These are phyloP conservation scores for Xylaria multiplex DNA, from an alignment of 2,329 filamentous ascomycete genomes.

Conservation along the genomic window DNA sequence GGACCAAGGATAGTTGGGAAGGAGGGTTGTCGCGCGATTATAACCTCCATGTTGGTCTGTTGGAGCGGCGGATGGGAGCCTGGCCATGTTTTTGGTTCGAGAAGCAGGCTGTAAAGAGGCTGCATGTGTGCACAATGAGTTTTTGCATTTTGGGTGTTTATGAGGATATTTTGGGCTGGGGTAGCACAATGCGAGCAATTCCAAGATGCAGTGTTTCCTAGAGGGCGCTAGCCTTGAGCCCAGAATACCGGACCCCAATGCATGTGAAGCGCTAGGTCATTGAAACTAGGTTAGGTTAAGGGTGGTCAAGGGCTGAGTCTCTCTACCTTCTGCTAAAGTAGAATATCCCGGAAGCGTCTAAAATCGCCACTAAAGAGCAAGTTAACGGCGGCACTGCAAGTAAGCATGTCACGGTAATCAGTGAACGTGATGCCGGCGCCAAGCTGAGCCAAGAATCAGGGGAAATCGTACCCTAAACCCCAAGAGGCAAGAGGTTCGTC, in stretches of 20 bases:
- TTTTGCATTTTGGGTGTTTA: not conserved
- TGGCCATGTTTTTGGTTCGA: not conserved
- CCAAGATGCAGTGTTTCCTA: conserved; percentile 5
- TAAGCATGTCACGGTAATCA: conserved; percentile 20
- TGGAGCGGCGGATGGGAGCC: not conserved
- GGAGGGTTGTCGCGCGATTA: conserved; percentile 5
- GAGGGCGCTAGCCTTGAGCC: conserved; percentile 4
- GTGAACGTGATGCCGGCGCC: conserved; percentile 24
- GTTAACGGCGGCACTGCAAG: not conserved
- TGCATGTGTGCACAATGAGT: not conserved
- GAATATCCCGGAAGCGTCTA: not conserved
- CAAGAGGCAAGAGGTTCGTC: conserved; percentile 35
- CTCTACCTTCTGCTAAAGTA: not conserved
- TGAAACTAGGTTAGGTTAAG: not conserved
- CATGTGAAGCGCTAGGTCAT: conserved; percentile 16
- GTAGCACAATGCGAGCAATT: conserved; percentile 14
- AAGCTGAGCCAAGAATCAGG: conserved; percentile 33
- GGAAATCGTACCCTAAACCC: conserved; percentile 24
- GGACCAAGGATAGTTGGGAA: conserved; percentile 2
- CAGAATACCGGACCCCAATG: conserved; percentile 21
- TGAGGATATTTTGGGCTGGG: conserved; percentile 10
- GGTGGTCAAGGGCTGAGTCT: not conserved
- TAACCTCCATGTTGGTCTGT: not conserved
- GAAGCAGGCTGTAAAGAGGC: not conserved
- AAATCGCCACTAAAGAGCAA: conserved; percentile 1